Evolutionary conservation across 805 yeast genomes (phyloP).

Genomic region (Hemisphaericaspora nanyangensis): DNA sequence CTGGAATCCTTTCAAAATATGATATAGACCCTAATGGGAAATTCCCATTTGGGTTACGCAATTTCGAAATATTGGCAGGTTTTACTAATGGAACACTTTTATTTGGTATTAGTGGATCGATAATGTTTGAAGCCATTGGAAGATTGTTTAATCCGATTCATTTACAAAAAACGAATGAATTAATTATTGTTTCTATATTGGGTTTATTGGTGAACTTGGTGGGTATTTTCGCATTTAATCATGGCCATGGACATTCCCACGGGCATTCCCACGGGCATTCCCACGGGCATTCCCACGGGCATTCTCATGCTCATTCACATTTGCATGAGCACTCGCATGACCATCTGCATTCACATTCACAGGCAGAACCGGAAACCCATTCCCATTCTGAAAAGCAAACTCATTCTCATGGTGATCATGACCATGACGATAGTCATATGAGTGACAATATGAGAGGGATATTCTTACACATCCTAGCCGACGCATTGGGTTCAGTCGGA

Average conservation of each 20-base stretch:
- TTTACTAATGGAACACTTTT: conserved; percentile 90
- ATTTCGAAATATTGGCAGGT: conserved; percentile 90
- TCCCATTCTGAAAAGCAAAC: conserved; percentile 14
- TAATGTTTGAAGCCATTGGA: conserved; percentile 80
- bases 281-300: conserved; percentile 31
- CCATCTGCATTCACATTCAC: conserved; percentile 38
- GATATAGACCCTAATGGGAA: conserved; percentile 51
- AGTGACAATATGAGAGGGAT: conserved; percentile 88
- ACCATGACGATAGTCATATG: conserved; percentile 14
- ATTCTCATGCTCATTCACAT: conserved; percentile 19
- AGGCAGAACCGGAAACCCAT: conserved; percentile 31
- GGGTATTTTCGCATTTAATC: conserved; percentile 93
- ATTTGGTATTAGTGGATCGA: conserved; percentile 85
- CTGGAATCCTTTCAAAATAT: conserved; percentile 54
- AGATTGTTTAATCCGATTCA: conserved; percentile 75
- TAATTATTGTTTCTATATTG: conserved; percentile 75
- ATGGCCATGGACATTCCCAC: conserved; percentile 32
- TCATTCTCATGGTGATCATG: conserved; percentile 16
- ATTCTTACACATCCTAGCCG: conserved; percentile 90
- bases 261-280: conserved; percentile 42
- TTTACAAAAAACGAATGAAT: conserved; percentile 75
- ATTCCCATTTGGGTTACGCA: conserved; percentile 81
- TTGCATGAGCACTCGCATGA: conserved; percentile 9
- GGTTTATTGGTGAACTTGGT: conserved; percentile 87
- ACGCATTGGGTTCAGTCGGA: conserved; percentile 94